Conservation (phyloP, 345 rosid species). For the Clausena lansium region DNA sequence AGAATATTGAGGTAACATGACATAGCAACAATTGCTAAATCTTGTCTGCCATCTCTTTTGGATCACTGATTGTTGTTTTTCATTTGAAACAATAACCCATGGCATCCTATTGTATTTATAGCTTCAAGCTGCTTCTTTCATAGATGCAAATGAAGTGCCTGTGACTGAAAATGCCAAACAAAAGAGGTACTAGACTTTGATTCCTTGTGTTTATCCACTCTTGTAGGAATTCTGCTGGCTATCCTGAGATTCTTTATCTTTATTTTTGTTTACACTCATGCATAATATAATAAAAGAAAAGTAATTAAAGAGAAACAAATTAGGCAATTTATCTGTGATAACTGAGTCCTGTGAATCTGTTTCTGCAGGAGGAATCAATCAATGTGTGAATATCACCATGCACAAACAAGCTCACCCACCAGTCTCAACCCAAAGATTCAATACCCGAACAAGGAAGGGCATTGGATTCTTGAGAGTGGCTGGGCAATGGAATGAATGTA, state of each 20-base stretch:
- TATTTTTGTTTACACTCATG: not conserved
- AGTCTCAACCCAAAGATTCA: conserved; percentile 7
- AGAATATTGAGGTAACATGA: conserved; percentile 1
- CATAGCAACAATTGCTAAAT: not conserved
- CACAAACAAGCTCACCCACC: not conserved
- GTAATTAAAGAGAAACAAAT: not conserved
- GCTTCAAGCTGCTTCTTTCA: not conserved
- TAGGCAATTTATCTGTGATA: not conserved
- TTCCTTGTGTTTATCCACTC: not conserved
- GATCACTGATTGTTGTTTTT: not conserved
- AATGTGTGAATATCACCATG: not conserved
- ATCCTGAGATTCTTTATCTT: not conserved
- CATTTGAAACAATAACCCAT: too few species aligned
- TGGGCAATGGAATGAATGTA: not conserved
- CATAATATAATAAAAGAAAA: not conserved
- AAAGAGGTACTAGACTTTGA: conserved; percentile 10
- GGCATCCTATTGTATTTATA: not conserved
- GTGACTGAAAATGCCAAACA: not conserved
- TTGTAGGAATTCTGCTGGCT: not conserved
- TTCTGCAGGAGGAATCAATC: conserved; percentile 9
- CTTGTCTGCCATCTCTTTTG: not conserved
- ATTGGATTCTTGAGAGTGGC: conserved; percentile 3
- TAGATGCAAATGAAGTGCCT: not conserved
- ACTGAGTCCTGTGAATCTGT: not conserved
- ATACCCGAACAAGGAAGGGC: not conserved